Evolutionary conservation across 192 early-diverging fungal genomes (phyloP), one percentile per base, ranked within the genome.

Genomic region (Rhizoclosmatium sp.): DNA sequence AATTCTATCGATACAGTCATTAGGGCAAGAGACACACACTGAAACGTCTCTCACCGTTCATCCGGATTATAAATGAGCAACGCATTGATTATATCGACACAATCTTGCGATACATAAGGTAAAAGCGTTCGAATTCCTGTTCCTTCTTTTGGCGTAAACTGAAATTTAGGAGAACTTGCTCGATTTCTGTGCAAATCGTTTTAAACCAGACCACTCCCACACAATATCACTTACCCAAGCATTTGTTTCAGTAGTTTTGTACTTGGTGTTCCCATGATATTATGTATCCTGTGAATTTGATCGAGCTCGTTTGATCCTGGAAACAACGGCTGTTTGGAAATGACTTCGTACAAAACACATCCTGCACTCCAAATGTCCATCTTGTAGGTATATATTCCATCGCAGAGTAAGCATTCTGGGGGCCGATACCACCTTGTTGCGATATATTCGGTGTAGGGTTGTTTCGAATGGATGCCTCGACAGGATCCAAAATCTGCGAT

Each of bases 381-480:
- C 65, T 89, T 89, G 79, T 72, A 89, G 16, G 70, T 82, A 78
- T 91, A 91, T 19, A 83, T 81, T 42, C 90, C 90, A 44, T 85
- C 83, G 66, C 84, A 86, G 16, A 91, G 87, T n/a, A 91, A 78
- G 76, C 89, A 91, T 74, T 91, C 90, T 39, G 90, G 90, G 0
- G 89, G 84, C n/a, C 90, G 81, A 71, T 91, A 91, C 90, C 90
- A 91, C 48, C 90, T 78, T 3, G 90, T 91, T 3, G 90, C 90
- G 73, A 91, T 91, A 83, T 91, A 91, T 75, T 90, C 89, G n/a
- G 90, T 91, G 79, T 87, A 91, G 40, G 90, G 90, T 45, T 78
- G 89, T 54, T 89, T 90, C 47, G 87, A 89, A 81, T 91, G 87
- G 40, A 91, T 89, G 40, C 89, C 90, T 44, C 89, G 82, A 75